These are phyloP conservation scores for Zymoseptoria passerinii DNA, from an alignment of 2,329 filamentous ascomycete species.

Conservation along the genomic window DNA sequence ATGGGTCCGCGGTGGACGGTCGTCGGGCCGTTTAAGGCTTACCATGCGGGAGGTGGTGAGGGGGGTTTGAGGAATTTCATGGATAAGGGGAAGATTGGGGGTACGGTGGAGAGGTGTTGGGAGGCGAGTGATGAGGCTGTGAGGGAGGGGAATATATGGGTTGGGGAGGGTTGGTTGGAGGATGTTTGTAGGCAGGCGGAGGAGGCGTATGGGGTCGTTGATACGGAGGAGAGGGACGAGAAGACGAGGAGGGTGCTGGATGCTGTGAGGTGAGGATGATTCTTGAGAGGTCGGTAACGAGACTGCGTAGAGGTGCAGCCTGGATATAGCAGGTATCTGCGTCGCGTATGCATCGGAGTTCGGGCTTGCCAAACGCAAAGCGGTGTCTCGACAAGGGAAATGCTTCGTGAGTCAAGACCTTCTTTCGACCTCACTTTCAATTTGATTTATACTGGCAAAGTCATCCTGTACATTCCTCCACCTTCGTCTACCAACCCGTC, in stretches of 20 bases:
- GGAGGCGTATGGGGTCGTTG: constrained; percentile 40
- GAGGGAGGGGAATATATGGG: constrained; percentile 25
- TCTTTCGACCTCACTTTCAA: neutral
- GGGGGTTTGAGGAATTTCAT: constrained; percentile 47
- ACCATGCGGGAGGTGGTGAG: constrained; percentile 50
- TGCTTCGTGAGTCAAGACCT: neutral
- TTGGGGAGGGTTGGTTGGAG: constrained; percentile 40
- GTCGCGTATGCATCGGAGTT: neutral
- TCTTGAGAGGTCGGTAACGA: neutral
- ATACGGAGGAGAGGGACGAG: constrained; percentile 34
- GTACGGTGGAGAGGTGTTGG: constrained; percentile 49
- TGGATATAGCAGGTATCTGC: too few relatives aligned
- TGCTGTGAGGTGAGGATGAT: constrained; percentile 22
- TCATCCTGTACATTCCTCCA: too few relatives aligned
- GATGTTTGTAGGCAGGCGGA: constrained; percentile 39
- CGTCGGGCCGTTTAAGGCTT: constrained; percentile 50
- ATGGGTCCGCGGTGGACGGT: constrained; percentile 50
- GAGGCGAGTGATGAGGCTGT: constrained; percentile 37
- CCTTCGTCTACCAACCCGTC: neutral
- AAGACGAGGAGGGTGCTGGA: constrained; percentile 37
- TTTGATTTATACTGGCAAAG: too few relatives aligned
- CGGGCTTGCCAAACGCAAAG: neutral
- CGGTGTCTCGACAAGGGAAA: neutral
- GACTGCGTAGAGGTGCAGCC: too few relatives aligned
- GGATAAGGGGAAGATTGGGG: constrained; percentile 49